These are phyloP conservation scores for Tulasnella sp. DNA, from an alignment of 768 basidiomycete genomes.

Conservation along the genomic window DNA sequence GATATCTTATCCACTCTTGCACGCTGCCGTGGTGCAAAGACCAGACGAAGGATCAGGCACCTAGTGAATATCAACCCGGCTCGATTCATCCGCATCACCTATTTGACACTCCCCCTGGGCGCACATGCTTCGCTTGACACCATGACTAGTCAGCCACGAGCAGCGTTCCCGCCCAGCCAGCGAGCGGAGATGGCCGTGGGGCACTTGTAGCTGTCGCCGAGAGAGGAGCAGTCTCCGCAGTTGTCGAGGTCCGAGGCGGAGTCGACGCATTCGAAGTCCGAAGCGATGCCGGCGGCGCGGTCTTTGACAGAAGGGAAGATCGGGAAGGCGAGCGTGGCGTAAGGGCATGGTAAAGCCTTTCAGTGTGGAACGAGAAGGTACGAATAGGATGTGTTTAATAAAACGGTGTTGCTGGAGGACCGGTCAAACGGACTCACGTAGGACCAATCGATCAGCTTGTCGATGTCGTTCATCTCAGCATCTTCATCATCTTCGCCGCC, in stretches of 20 bases:
- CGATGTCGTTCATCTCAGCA: neutral
- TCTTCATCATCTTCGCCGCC: neutral
- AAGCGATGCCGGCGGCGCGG: neutral
- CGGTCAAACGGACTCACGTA: neutral
- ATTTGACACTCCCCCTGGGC: neutral
- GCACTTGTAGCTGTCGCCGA: neutral
- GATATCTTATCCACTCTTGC: neutral
- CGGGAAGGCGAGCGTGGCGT: neutral
- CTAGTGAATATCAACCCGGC: too few species aligned
- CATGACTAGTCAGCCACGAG: neutral
- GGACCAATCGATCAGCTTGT: neutral
- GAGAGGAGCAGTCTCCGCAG: neutral
- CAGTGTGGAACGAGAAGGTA: too few species aligned
- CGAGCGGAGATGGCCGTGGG: neutral
- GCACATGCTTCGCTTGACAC: neutral
- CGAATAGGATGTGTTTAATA: too few species aligned
- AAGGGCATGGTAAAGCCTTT: neutral
- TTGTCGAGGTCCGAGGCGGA: neutral
- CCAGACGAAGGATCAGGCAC: neutral
- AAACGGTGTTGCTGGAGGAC: too few species aligned
- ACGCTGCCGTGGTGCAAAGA: neutral
- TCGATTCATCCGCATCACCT: too few species aligned
- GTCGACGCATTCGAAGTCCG: conserved; percentile 3
- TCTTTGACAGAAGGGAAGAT: neutral
- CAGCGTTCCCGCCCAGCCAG: neutral